Evolutionary conservation across 305 asterid species (phyloP), one percentile per base, ranked within the genome.

Genomic region (Galium porrigens): DNA sequence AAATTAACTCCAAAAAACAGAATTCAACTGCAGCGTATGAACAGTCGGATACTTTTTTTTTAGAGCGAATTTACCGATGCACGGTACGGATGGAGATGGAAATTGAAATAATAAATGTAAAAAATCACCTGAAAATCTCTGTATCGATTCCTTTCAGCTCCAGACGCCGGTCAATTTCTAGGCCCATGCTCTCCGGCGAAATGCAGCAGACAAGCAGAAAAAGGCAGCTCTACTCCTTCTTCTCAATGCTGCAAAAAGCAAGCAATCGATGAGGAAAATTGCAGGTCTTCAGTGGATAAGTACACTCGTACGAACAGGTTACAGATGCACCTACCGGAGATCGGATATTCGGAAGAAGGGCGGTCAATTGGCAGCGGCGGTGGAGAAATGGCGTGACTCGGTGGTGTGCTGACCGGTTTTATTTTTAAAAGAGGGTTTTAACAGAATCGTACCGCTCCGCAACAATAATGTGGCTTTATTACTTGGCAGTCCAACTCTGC

Each of bases 111-210:
- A 25, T 5, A 11, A 41, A 22, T 11, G 5, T 2, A 55, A 22
- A 22, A 22, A 55, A 25, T 55, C 65, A 74, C 78, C 58, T 46
- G 7, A 17, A 52, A 48, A 48, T 58, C 62, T 66, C 62, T 6
- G 6, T 42, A 2, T 9, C 32, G 15, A 17, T 17, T 55, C 29
- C 66, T 17, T 70, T 57, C 48, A 60, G 39, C 73, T 70, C 66
- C 44, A 30, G 20, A 41, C 27, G 60, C 67, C 49, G 52, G 53
- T 44, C 65, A 55, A 63, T 51, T 58, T 70, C 69, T 1, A 14
- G n/a, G 27, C 75, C 49, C 75, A 74, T 70, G 2, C 22, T 51
- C n/a, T 32, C 9, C 20, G 49, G 9, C 25, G 42, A 42, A 61
- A 69, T 10, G 20, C 11, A 30, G 32, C 7, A 3, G 37, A 41